phyloP scores from a whole-genome alignment of 352 stramenopile genomes.

The Pelagophyceae sp. region DNA sequence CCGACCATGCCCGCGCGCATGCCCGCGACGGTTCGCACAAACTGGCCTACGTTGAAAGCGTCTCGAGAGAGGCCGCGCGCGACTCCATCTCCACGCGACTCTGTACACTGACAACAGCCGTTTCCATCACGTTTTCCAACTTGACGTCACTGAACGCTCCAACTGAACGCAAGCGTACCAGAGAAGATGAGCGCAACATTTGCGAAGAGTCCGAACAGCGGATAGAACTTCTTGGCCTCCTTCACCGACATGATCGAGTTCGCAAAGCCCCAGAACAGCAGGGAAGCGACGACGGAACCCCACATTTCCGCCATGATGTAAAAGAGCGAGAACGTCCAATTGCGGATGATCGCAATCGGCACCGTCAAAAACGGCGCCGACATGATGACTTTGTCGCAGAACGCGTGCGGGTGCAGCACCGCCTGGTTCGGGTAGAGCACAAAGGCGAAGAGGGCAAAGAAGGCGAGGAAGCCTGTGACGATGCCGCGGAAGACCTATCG shows the following conservation, averaged over 20 bases:
- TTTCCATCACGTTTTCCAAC: too few species aligned
- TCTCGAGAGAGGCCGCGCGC: too few species aligned
- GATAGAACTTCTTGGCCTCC: conserved; percentile 75
- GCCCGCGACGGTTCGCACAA: conserved; percentile 58
- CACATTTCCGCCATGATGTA: conserved; percentile 77
- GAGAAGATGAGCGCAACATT: conserved; percentile 72
- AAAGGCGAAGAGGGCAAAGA: conserved; percentile 60
- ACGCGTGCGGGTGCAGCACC: conserved; percentile 59
- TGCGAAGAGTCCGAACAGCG: conserved; percentile 66
- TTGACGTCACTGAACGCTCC: too few species aligned
- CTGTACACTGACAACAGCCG: too few species aligned
- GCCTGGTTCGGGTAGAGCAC: conserved; percentile 58
- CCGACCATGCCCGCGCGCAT: conserved; percentile 50
- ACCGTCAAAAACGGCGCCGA: conserved; percentile 44
- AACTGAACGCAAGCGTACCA: too few species aligned
- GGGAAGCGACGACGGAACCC: conserved; percentile 61
- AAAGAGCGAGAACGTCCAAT: conserved; percentile 71
- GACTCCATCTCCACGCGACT: too few species aligned
- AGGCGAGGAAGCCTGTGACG: conserved; percentile 59
- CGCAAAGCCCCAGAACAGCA: conserved; percentile 73
- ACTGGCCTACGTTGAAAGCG: too few species aligned
- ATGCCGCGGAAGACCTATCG: conserved; percentile 60
- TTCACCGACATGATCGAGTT: conserved; percentile 69
- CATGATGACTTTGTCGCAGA: conserved; percentile 43
- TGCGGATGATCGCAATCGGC: conserved; percentile 60